Evolutionary conservation across 768 basidiomycete genomes (phyloP).

Genomic region (Guyanaporus albipodus): DNA sequence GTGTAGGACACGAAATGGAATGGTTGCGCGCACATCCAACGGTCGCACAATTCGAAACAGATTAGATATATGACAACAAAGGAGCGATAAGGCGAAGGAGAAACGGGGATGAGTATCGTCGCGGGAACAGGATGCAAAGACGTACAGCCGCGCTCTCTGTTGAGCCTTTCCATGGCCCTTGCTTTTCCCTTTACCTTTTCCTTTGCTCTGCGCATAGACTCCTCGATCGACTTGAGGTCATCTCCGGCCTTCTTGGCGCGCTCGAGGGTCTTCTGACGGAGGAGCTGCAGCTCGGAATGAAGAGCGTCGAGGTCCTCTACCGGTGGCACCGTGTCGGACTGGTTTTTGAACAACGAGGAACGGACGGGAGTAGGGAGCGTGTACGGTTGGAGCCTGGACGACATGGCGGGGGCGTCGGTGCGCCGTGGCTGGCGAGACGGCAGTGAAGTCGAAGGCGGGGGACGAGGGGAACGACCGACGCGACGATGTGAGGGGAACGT

Average conservation of each 20-base stretch:
- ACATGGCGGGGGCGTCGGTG: conserved; percentile 44
- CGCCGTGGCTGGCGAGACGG: conserved; percentile 10
- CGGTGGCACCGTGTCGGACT: conserved; percentile 62
- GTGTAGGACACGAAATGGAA: too few relatives aligned
- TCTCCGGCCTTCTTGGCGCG: conserved; percentile 71
- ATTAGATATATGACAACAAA: conserved; percentile 1
- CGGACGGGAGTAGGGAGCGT: conserved; percentile 45
- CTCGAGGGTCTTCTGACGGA: conserved; percentile 53
- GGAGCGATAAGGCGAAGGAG: conserved; percentile 17
- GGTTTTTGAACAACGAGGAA: conserved; percentile 59
- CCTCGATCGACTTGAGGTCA: conserved; percentile 70
- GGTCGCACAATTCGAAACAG: conserved; percentile 7
- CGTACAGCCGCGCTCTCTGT: conserved; percentile 75
- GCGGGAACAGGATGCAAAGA: conserved; percentile 26
- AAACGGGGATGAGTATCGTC: conserved; percentile 9
- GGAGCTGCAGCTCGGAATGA: conserved; percentile 53
- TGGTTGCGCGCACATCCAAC: conserved; percentile 9
- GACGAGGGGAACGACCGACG: conserved; percentile 13
- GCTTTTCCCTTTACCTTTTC: conserved; percentile 74
- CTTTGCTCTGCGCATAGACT: conserved; percentile 71
- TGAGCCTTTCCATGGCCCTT: conserved; percentile 65
- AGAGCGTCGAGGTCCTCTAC: conserved; percentile 68
- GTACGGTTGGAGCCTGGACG: conserved; percentile 55
- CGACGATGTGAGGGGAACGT: conserved; percentile 6
- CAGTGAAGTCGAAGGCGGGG: conserved; percentile 5